Percentiles rank a stretch among this genome's conserved stretches.
Evolutionary conservation across 2,329 filamentous ascomycete species (phyloP).

Genomic region (Fusarium xylarioides): DNA sequence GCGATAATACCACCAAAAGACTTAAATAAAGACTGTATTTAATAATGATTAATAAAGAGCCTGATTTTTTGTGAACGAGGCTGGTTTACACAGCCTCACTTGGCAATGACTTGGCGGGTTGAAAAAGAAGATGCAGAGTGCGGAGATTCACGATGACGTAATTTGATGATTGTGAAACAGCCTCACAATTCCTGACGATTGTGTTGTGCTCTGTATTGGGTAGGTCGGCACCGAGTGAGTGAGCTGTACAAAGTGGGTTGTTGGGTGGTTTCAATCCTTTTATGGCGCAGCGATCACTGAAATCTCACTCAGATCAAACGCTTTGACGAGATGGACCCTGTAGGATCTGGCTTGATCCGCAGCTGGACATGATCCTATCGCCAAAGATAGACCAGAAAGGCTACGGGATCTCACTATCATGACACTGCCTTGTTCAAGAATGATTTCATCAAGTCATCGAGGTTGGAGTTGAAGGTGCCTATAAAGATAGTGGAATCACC

Average conservation of each 20-base stretch:
- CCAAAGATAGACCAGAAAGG: background rate
- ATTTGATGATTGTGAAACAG: background rate
- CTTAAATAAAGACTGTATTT: background rate
- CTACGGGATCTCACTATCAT: background rate
- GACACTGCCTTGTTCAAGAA: background rate
- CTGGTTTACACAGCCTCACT: background rate
- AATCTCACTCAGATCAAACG: background rate
- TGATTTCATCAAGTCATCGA: background rate
- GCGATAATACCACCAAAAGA: background rate
- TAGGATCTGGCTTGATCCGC: slow-evolving; percentile 4
- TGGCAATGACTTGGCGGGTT: background rate
- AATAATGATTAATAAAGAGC: background rate
- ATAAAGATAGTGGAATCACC: background rate
- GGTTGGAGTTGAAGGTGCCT: background rate
- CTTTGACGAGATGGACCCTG: background rate
- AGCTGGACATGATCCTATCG: background rate
- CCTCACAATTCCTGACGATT: background rate
- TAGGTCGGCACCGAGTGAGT: background rate
- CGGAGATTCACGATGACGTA: background rate
- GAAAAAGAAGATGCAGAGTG: background rate
- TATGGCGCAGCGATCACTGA: background rate
- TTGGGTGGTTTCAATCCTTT: background rate
- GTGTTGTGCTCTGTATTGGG: background rate
- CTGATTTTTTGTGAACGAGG: background rate
- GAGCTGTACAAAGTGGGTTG: background rate